Evolutionary conservation across 371 early-diverging fungal species (phyloP).

Genomic region (Rhizopus delemar): DNA sequence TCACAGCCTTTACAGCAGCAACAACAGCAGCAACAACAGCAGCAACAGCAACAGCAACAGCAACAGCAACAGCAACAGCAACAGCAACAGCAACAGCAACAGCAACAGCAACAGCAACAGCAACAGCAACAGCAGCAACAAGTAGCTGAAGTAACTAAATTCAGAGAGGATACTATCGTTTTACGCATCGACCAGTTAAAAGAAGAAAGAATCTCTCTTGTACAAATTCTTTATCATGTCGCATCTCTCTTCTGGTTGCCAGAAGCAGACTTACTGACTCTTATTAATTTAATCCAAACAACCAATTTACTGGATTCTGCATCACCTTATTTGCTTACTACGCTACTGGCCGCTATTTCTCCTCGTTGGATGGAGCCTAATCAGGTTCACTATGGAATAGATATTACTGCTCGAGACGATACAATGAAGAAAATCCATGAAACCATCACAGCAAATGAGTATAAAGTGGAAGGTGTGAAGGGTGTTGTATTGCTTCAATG

Average conservation of each 20-base stretch:
- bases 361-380: slow-evolving; percentile 1
- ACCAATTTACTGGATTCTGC: slow-evolving; percentile 16
- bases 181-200: slow-evolving; percentile 15
- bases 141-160: background rate
- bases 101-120: background rate
- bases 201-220: slow-evolving; percentile 25
- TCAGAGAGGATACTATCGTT: background rate
- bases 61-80: slow-evolving; percentile 6
- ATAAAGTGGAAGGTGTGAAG: slow-evolving; percentile 20
- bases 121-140: slow-evolving; percentile 8
- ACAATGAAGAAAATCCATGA: slow-evolving; percentile 19
- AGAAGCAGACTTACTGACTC: slow-evolving; percentile 16
- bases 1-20: background rate
- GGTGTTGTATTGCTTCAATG: slow-evolving; percentile 16
- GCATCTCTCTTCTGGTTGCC: slow-evolving; percentile 21
- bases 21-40: slow-evolving; percentile 13
- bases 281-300: slow-evolving; percentile 11
- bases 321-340: slow-evolving; percentile 20
- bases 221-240: slow-evolving; percentile 26
- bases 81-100: slow-evolving; percentile 16
- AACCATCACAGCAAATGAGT: slow-evolving; percentile 10
- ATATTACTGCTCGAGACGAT: background rate
- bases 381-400: background rate
- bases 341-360: slow-evolving; percentile 21
- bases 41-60: background rate